phyloP scores from a whole-genome alignment of 306 rosid species.

The Casuarina glauca region DNA sequence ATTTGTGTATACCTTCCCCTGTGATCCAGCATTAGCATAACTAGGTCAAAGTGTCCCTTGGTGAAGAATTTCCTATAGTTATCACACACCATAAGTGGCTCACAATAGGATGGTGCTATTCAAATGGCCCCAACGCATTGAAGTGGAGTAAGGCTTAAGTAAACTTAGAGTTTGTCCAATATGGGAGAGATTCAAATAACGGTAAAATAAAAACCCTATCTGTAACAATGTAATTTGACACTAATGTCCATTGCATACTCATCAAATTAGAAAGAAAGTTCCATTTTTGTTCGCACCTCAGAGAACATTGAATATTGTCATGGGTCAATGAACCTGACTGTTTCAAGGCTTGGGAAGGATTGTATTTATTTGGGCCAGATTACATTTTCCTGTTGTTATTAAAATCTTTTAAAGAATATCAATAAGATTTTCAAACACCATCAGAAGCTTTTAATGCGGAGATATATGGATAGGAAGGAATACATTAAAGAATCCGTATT shows the following conservation, averaged over 20 bases:
- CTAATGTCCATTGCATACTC: neutral
- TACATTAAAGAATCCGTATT: neutral
- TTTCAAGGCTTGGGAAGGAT: neutral
- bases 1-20: conserved; percentile 87
- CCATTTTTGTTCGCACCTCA: neutral
- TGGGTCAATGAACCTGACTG: neutral
- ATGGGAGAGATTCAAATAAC: neutral
- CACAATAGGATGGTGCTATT: neutral
- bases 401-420: neutral
- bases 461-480: neutral
- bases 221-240: neutral
- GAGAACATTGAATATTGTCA: neutral
- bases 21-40: conserved; percentile 37
- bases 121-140: neutral
- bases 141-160: neutral
- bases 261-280: neutral
- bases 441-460: neutral
- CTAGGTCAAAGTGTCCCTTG: conserved; percentile 13
- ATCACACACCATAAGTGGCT: neutral
- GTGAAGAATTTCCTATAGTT: neutral
- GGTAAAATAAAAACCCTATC: neutral
- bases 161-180: neutral
- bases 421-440: neutral
- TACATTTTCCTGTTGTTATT: neutral
- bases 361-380: neutral